Base-by-base conservation (phyloP, 306 rosid species). In the Spatholobus suberectus region DNA sequence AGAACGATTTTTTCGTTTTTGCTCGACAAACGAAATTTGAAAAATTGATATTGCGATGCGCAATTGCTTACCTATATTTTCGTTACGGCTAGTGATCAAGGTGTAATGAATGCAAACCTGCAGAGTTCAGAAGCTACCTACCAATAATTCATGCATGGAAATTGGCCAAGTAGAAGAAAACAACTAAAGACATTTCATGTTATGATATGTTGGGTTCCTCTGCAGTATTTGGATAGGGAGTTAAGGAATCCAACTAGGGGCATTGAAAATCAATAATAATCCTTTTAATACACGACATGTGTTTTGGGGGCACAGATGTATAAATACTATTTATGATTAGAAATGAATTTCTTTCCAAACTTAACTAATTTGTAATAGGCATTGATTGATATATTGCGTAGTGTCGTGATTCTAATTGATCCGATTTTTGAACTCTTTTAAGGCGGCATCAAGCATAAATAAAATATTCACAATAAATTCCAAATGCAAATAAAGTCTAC, bases 81-180 rank as follows among this genome's bases (percentile, higher is more conserved):
- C 2, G 37, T 40, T 27, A 32, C 5, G 10, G 49, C 8, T 27
- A 44, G 32, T 23, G 40, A 70, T 76, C 8, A 70, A 78, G 24
- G 51, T 85, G 74, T 7, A 75, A 46, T 81, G 70, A 77, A 81
- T 65, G 84, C 35, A 76, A 27, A 76, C 43, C 37, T 49, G 63
- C 76, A 24, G 9, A n/a, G 34, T 66, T 74, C 24, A 43, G 74
- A 38, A 75, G 9, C 5, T 57, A 85, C 72, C 84, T 11, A 79
- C 17, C 76, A 74, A 75, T 75, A 80, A 80, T 67, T 44, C 32
- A 3, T 21, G 12, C 58, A 46, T 67, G 75, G 67, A 80, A 57
- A 72, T 63, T 72, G 71, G 61, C 76, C 76, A 84, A 84, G 18
- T 12, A 63, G 40, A 43, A 61, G 15, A 82, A 65, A 65, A 65